A percentile compares a stretch with the other conserved stretches of the same genome.
These are phyloP conservation scores for Podospora conica DNA, from an alignment of 495 filamentous ascomycete genomes.

Conservation along the genomic window DNA sequence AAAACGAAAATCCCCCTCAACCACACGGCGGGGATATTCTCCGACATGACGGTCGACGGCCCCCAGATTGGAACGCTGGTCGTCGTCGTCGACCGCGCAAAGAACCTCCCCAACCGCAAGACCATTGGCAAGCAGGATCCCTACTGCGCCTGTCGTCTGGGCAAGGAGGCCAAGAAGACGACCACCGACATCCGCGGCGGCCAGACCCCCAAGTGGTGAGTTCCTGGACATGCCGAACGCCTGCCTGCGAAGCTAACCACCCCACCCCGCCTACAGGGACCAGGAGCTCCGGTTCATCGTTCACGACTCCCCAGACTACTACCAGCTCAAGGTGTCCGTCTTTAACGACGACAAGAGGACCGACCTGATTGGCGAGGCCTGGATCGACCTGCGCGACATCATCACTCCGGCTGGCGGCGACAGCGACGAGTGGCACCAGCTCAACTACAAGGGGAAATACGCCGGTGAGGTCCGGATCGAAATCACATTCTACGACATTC, in stretches of 20 bases:
- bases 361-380: slow-evolving; percentile 89
- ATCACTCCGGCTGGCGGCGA: slow-evolving; percentile 83
- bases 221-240: not conserved
- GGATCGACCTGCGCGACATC: slow-evolving; percentile 75
- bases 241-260: slow-evolving; percentile 9
- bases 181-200: slow-evolving; percentile 90
- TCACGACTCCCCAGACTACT: slow-evolving; percentile 94
- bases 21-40: slow-evolving; percentile 91
- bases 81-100: slow-evolving; percentile 82
- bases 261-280: slow-evolving; percentile 56
- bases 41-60: slow-evolving; percentile 92
- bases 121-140: slow-evolving; percentile 98
- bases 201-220: slow-evolving; percentile 92
- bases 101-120: slow-evolving; percentile 93
- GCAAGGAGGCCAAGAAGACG: slow-evolving; percentile 97
- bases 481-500: slow-evolving; percentile 90
- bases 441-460: slow-evolving; percentile 86
- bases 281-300: slow-evolving; percentile 94
- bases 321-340: slow-evolving; percentile 84
- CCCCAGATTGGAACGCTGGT: slow-evolving; percentile 92
- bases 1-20: slow-evolving; percentile 40
- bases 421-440: slow-evolving; percentile 82
- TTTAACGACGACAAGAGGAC: slow-evolving; percentile 98
- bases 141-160: slow-evolving; percentile 87
- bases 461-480: slow-evolving; percentile 93